Conservation (phyloP, 192 early-diverging fungal species). For the Neocallimastix lanati region DNA sequence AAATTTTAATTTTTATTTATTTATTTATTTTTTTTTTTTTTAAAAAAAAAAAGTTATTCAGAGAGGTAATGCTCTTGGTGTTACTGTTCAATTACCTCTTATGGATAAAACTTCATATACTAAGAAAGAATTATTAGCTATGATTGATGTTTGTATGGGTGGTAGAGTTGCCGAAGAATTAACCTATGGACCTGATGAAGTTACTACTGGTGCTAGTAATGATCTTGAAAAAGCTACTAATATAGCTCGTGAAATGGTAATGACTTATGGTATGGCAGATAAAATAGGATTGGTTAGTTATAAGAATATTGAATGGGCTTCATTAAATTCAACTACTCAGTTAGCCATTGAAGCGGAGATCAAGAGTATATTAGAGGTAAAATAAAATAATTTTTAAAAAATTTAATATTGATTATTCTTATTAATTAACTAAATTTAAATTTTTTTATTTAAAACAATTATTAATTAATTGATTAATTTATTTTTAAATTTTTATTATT, state of each 20-base stretch:
- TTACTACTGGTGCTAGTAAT: conserved; percentile 81
- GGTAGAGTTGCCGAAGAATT: conserved; percentile 95
- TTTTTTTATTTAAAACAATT: too few relatives aligned
- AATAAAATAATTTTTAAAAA: too few relatives aligned
- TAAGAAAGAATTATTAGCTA: conserved; percentile 65
- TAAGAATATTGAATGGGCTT: conserved; percentile 51
- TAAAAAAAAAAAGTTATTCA: conserved; percentile 58
- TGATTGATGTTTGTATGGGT: conserved; percentile 93
- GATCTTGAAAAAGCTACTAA: conserved; percentile 81
- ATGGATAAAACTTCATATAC: conserved; percentile 65
- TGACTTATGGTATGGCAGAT: conserved; percentile 84
- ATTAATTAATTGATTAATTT: too few relatives aligned
- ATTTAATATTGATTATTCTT: too few relatives aligned
- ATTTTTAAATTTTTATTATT: too few relatives aligned
- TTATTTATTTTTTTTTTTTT: too few relatives aligned
- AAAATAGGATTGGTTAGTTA: conserved; percentile 71
- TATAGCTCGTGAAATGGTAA: conserved; percentile 81
- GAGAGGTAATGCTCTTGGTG: conserved; percentile 64
- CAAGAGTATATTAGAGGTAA: conserved; percentile 49
- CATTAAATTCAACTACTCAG: conserved; percentile 56
- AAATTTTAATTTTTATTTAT: too few relatives aligned
- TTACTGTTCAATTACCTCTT: conserved; percentile 86
- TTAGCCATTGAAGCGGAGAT: conserved; percentile 72
- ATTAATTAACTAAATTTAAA: too few relatives aligned
- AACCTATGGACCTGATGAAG: conserved; percentile 82